Percentiles rank a stretch among this genome's conserved stretches.
These are phyloP conservation scores for Uronychia binucleata DNA, from an alignment of 73 alveolate species.

Conservation along the genomic window DNA sequence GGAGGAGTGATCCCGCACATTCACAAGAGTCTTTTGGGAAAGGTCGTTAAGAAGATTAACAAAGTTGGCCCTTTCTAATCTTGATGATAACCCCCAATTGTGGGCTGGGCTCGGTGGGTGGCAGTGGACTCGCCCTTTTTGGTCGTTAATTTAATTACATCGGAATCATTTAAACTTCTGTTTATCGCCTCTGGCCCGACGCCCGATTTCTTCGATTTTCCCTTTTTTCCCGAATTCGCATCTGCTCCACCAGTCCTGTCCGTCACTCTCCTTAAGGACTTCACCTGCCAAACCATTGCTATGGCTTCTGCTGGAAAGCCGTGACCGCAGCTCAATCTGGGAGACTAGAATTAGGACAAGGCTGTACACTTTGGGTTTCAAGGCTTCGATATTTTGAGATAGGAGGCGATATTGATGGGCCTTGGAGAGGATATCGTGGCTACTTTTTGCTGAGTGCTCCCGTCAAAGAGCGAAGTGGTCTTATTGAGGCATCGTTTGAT, in stretches of 20 bases:
- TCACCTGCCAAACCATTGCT: neutral
- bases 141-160: neutral
- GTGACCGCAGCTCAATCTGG: neutral
- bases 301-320: neutral
- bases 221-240: neutral
- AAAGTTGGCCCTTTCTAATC: neutral
- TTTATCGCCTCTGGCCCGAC: neutral
- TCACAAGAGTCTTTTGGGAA: constrained; percentile 86
- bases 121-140: neutral
- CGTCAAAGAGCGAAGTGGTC: too few species aligned
- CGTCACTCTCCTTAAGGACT: neutral
- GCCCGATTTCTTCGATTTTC: neutral
- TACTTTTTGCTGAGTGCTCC: too few species aligned
- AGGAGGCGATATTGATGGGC: neutral
- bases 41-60: constrained; percentile 47
- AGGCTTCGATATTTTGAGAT: neutral
- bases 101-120: too few species aligned
- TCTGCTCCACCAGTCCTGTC: neutral
- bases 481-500: neutral
- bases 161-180: neutral
- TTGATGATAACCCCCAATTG: neutral
- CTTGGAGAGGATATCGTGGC: neutral
- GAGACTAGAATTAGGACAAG: neutral
- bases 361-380: neutral
- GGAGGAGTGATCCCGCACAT: constrained; percentile 99